Evolutionary conservation across 2,329 filamentous ascomycete genomes (phyloP), one percentile per base, ranked within the genome.

Genomic region (Alternaria novae-zelandiae): DNA sequence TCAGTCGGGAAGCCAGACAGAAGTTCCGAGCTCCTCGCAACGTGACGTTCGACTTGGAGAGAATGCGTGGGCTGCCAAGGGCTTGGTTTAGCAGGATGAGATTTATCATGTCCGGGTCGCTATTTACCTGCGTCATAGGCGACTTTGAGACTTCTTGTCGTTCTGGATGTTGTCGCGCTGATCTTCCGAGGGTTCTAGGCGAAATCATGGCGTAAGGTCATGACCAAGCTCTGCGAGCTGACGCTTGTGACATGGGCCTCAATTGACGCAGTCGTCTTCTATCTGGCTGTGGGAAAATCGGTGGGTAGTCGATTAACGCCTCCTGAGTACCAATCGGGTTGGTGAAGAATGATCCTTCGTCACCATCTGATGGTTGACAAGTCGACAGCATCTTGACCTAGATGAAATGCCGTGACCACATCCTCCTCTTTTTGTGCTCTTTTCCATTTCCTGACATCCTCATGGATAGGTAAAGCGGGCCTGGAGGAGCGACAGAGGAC

Each of bases 401-500:
- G 2, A 41, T 36, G n/a, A 5, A 17, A 17, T 17, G n/a, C 15
- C 0, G n/a, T 6, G 36, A 41, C 36, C 36, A 41, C n/a, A 0
- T 17, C 36, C 36, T 41, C n/a, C 9, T 41, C 36, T 41, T 41
- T 11, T 1, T 41, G 1, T 17, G n/a, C 36, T 17, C n/a, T 11
- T 41, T 41, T 17, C 36, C 36, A 17, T 41, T 11, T 41, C 44
- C 12, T 23, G 6, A 8, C 23, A 17, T 80, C 63, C 2, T 76
- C 66, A 36, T 9, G 32, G 8, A 0, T 10, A 5, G 15, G 32
- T 36, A 36, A n/a, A 36, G 32, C 15, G 2, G 32, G 32, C 32
- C 32, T 36, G 32, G 0, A n/a, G 15, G 15, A 36, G 28, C 28
- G 12, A 23, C 49, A 53, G 11, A 21, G 17, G 28, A 51, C 20